A percentile compares a stretch with the other conserved stretches of the same genome.
Conservation (phyloP, 139 green algal species). For the Chlorella sp. region DNA sequence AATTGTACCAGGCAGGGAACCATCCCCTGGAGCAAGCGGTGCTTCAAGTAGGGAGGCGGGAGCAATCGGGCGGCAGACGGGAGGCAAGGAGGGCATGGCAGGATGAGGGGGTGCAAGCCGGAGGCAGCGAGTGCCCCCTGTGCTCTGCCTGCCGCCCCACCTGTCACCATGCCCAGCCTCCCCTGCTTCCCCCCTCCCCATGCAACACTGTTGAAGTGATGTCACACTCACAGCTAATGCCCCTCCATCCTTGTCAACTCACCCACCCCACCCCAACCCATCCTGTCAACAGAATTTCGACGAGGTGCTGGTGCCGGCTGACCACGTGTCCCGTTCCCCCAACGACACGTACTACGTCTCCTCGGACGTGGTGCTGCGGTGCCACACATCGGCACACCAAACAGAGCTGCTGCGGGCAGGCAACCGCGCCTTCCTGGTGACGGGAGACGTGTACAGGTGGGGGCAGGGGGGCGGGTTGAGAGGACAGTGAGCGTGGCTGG, state of each 20-base stretch:
- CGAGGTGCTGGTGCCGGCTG: conserved; percentile 91
- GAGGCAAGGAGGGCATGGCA: neutral
- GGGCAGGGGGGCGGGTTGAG: neutral
- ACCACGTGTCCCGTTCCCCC: conserved; percentile 88
- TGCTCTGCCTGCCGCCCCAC: no score
- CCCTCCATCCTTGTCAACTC: neutral
- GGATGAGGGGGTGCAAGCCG: neutral
- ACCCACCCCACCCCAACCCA: neutral
- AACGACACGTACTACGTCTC: conserved; percentile 99
- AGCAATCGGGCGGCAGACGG: neutral
- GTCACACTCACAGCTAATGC: no score
- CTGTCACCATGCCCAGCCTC: no score
- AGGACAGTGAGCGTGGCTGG: neutral
- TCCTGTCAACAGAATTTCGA: conserved; percentile 77
- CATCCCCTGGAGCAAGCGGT: no score
- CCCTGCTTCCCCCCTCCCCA: neutral
- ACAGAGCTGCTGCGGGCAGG: conserved; percentile 87
- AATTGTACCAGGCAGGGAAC: no score
- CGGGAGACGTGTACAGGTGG: conserved; percentile 93
- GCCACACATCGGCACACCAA: conserved; percentile 90
- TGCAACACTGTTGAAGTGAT: no score
- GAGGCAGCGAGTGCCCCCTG: neutral
- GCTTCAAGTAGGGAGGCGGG: no score
- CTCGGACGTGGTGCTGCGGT: conserved; percentile 80
- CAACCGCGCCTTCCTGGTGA: conserved; percentile 91